These are phyloP conservation scores for Trypanosoma theileri DNA, from an alignment of 208 protist species.

Conservation along the genomic window DNA sequence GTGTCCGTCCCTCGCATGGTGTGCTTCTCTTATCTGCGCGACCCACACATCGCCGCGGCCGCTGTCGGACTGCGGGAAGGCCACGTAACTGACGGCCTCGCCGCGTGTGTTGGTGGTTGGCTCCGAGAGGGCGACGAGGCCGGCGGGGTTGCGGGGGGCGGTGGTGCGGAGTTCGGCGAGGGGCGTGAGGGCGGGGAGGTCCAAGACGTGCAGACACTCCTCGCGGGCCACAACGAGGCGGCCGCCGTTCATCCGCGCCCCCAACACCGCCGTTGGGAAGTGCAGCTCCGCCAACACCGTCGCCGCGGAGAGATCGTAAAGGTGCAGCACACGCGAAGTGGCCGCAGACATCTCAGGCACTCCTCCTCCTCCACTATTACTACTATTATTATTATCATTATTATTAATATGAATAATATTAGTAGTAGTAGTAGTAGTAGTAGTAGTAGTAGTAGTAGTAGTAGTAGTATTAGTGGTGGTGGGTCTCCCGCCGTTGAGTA, in stretches of 20 bases:
- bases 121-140: constrained; percentile 45
- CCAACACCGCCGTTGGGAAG: constrained; percentile 54
- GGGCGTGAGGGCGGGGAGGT: constrained; percentile 49
- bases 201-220: constrained; percentile 66
- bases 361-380: neutral
- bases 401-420: neutral
- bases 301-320: constrained; percentile 49
- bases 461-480: neutral
- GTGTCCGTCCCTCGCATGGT: no score
- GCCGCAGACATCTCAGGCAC: neutral
- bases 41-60: constrained; percentile 35
- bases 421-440: neutral
- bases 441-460: neutral
- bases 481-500: constrained; percentile 28
- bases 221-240: constrained; percentile 45
- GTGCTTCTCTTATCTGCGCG: neutral
- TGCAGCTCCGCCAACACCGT: constrained; percentile 50
- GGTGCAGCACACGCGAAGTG: constrained; percentile 28
- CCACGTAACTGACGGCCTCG: constrained; percentile 31
- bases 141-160: constrained; percentile 41
- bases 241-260: constrained; percentile 43
- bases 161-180: constrained; percentile 54
- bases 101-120: constrained; percentile 23
- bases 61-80: constrained; percentile 36
- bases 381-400: no score